phyloP scores from a whole-genome alignment of 352 stramenopile species.

The Phytophthora niederhauseri region DNA sequence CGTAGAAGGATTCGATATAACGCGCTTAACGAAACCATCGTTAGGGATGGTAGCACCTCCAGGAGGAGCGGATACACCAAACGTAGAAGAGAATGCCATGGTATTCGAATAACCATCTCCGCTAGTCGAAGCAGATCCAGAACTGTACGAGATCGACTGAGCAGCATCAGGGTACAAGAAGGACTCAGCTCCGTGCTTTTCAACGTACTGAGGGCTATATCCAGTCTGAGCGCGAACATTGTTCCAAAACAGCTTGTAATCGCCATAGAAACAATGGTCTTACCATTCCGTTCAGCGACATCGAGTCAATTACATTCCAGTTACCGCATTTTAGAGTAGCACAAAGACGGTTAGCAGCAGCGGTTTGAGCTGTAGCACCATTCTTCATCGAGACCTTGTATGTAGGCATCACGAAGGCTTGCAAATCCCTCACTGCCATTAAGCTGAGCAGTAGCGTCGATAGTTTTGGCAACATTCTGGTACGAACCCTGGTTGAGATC shows the following conservation, averaged over 20 bases:
- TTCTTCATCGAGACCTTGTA: slow-evolving; percentile 13
- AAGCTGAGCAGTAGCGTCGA: slow-evolving; percentile 6
- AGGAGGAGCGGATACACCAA: neutral
- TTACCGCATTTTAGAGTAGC: neutral
- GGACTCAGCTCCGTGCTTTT: neutral
- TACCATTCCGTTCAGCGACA: neutral
- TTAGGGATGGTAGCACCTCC: neutral
- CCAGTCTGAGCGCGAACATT: neutral
- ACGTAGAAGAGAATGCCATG: neutral
- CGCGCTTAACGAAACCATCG: neutral
- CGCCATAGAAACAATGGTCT: neutral
- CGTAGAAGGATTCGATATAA: neutral
- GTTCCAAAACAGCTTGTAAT: slow-evolving; percentile 2
- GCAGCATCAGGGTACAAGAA: neutral
- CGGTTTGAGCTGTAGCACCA: neutral
- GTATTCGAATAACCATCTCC: slow-evolving; percentile 13
- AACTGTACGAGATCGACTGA: neutral
- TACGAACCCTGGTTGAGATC: slow-evolving; percentile 5
- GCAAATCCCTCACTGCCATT: slow-evolving; percentile 6
- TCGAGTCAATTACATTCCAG: neutral
- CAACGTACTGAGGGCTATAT: neutral
- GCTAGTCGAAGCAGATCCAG: neutral
- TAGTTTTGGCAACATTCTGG: neutral
- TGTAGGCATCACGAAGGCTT: neutral
- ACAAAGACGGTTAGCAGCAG: neutral